Evolutionary conservation across 1,284 basidiomycete species (phyloP), one percentile per base, ranked within the genome.

Genomic region (Cerrena zonata): DNA sequence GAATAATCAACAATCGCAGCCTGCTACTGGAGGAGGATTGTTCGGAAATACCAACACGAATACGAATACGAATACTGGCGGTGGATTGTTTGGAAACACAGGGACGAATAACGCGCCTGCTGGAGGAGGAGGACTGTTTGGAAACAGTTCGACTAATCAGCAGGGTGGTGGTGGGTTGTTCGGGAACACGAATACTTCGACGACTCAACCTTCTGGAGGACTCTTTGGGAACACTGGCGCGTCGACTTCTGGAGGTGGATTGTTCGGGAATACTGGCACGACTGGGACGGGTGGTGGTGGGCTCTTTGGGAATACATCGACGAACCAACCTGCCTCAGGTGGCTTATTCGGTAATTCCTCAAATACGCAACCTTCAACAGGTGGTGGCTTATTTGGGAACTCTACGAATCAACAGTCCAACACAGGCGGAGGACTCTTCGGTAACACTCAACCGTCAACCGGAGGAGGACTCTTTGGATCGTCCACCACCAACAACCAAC

Each of bases 371-470:
- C 58, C 59, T 41, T 40, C 54, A 3, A 41, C 15, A 10, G 10
- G 54, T 36, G 57, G 56, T 5, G 51, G 56, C 38, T 49, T 61
- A 41, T 66, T 57, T 45, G 58, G 57, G 55, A 58, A 27, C 12
- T 54, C 30, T 53, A 56, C 24, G 11, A 52, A 59, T 47, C 52
- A 39, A 19, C 47, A 26, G 34, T 15, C 34, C 38, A 4, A 15
- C 37, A 54, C 44, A 48, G 57, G 49, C n/a, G 60, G 64, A 13
- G 50, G 54, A 26, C 26, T 72, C 25, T 70, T 70, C 53, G 67
- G 66, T 5, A 59, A 58, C 37, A 62, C 64, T 65, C 25, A 66
- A 65, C 47, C 64, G 60, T 25, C 27, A 15, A 27, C 50, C 5
- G 48, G 48, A 23, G 45, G 50, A 34, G 53, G 59, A 54, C 56